A percentile compares a stretch with the other conserved stretches of the same genome.
These are phyloP conservation scores for Zhuliangozyma blackwelliae DNA, from an alignment of 1,139 yeast genomes.

Conservation along the genomic window DNA sequence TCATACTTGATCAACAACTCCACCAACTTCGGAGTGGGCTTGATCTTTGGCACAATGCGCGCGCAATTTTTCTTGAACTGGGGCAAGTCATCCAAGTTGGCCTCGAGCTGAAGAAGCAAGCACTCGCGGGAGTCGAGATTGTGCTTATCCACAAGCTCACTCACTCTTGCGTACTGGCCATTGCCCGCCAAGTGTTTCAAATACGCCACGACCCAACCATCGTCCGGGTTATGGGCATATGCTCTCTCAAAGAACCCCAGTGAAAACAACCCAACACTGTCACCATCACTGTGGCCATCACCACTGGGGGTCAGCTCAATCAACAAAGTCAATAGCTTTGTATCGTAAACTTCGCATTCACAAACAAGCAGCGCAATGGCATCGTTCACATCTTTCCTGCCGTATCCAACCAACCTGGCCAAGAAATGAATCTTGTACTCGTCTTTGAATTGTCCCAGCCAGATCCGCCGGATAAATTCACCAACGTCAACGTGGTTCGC, in stretches of 20 bases:
- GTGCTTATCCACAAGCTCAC: slow-evolving; percentile 9
- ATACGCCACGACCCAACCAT: slow-evolving; percentile 17
- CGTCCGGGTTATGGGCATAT: slow-evolving; percentile 8
- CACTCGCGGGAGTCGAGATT: slow-evolving; percentile 1
- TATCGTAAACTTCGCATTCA: slow-evolving; percentile 6
- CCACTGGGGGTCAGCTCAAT: slow-evolving; percentile 3
- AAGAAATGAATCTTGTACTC: slow-evolving; percentile 15
- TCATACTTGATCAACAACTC: slow-evolving; percentile 23
- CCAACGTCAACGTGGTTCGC: slow-evolving; percentile 14
- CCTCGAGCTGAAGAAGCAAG: slow-evolving; percentile 4
- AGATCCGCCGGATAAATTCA: slow-evolving; percentile 24
- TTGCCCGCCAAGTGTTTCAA: slow-evolving; percentile 15
- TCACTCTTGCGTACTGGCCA: slow-evolving; percentile 7
- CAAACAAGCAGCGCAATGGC: slow-evolving; percentile 17
- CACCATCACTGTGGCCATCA: not conserved
- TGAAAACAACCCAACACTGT: slow-evolving; percentile 2
- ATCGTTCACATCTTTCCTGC: slow-evolving; percentile 28
- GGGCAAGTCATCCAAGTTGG: slow-evolving; percentile 8
- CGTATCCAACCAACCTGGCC: slow-evolving; percentile 17
- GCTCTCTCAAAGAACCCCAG: slow-evolving; percentile 7
- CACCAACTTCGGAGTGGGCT: slow-evolving; percentile 9
- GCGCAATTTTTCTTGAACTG: slow-evolving; percentile 11
- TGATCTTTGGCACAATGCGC: not conserved
- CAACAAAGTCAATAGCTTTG: slow-evolving; percentile 12
- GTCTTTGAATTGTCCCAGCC: slow-evolving; percentile 17